Evolutionary conservation across 352 stramenopile species (phyloP), one percentile per base, ranked within the genome.

Genomic region (Globisporangium megalacanthum): DNA sequence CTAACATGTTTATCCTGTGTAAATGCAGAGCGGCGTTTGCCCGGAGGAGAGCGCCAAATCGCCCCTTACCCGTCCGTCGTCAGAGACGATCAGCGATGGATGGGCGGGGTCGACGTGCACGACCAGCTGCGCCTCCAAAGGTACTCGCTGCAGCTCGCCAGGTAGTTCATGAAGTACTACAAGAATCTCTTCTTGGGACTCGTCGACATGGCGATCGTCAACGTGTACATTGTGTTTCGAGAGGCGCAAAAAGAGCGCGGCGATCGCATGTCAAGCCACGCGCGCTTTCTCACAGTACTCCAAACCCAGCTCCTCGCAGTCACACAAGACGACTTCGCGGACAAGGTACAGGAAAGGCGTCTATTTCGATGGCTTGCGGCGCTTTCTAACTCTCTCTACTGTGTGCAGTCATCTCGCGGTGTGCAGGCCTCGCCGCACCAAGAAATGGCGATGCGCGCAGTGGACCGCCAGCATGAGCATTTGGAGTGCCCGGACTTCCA

Each of bases 121-220:
- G 46, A 35, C 46, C 22, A 36, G 15, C 22, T 52, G 2, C 20
- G 46, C 17, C 20, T 52, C 5, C 46, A 52, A 19, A 29, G 46
- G 10, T 52, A 52, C 46, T 52, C 46, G 4, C 13, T 36, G 2
- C 46, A 52, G 20, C 20, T 52, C 2, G 15, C 46, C 11, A 13
- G 36, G 20, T 25, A 31, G 11, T 52, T 52, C 25, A 52, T 13
- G 1, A 52, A 52, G 46, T 52, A 52, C 46, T 52, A 52, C 46
- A 52, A 52, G 20, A 10, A 10, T n/a, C 46, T 37, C 9, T 52
- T 37, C 4, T 10, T 52, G 8, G 46, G 20, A 10, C 20, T 52
- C 11, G 10, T 31, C 3, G 46, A 52, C 46, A 52, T 51, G 46
- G 22, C 20, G 3, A 37, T 17, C 11, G 46, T 52, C 2, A 52